phyloP scores from a whole-genome alignment of 148 eudicot genomes.

The Nepenthes gracilis region DNA sequence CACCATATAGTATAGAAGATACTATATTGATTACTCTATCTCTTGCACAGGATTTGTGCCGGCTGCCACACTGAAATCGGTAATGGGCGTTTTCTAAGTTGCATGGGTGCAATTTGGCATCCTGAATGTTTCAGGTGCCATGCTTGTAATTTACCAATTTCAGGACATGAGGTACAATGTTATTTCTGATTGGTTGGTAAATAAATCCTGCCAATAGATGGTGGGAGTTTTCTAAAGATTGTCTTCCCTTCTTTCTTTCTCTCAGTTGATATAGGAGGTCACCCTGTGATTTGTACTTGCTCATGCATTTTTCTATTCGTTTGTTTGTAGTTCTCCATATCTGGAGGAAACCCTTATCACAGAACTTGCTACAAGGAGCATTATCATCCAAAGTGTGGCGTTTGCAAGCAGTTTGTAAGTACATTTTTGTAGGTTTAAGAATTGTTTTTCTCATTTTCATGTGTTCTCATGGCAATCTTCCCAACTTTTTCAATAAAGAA shows the following conservation, averaged over 20 bases:
- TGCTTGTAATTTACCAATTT: constrained; percentile 59
- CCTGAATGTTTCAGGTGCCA: constrained; percentile 83
- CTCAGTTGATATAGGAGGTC: background rate
- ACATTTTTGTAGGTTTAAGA: background rate
- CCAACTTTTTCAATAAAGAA: background rate
- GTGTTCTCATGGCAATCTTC: background rate
- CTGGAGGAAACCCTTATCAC: constrained; percentile 68
- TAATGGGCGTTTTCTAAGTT: constrained; percentile 61
- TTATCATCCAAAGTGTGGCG: constrained; percentile 78
- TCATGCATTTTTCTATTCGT: background rate
- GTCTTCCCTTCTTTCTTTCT: background rate
- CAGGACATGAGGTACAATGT: constrained; percentile 53
- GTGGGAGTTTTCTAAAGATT: background rate
- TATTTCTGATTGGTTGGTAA: background rate
- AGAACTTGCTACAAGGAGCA: constrained; percentile 74
- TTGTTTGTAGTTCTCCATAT: constrained; percentile 58
- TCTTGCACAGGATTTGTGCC: constrained; percentile 53
- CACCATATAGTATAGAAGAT: too few relatives aligned
- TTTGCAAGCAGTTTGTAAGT: constrained; percentile 79
- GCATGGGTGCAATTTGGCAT: constrained; percentile 86
- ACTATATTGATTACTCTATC: background rate
- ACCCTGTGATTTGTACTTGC: background rate
- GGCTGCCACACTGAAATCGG: constrained; percentile 73
- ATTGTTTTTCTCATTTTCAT: background rate
- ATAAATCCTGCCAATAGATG: background rate